These are phyloP conservation scores for Citrullus colocynthis DNA, from an alignment of 306 rosid genomes.

Conservation along the genomic window DNA sequence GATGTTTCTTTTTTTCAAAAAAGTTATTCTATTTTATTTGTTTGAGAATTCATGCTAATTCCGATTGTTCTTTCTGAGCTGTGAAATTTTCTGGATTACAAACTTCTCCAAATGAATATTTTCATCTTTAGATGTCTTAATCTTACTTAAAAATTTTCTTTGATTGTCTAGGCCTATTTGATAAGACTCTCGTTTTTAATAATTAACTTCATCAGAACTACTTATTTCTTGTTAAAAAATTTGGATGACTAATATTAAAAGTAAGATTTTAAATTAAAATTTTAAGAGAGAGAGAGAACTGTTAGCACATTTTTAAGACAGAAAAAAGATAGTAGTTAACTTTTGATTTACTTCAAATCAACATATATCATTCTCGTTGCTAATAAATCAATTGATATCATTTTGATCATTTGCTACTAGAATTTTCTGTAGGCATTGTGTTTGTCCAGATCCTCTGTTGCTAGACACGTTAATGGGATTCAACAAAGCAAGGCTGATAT, in stretches of 20 bases:
- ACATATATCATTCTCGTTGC: background rate
- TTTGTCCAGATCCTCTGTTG: slow-evolving; percentile 21
- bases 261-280: too few relatives aligned
- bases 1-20: background rate
- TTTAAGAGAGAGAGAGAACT: too few relatives aligned
- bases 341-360: background rate
- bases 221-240: background rate
- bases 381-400: background rate
- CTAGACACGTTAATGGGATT: slow-evolving; percentile 54
- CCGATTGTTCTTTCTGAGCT: background rate
- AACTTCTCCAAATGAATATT: background rate
- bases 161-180: background rate
- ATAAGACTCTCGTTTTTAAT: background rate
- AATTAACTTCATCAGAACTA: background rate
- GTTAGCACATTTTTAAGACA: background rate
- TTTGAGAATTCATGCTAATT: background rate
- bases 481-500: slow-evolving; percentile 48
- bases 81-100: background rate
- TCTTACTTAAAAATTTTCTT: background rate
- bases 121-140: background rate
- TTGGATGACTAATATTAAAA: background rate
- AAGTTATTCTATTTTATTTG: background rate
- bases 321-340: background rate
- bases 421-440: slow-evolving; percentile 60
- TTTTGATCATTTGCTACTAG: background rate